Percentiles rank a stretch among this genome's conserved stretches.
Conservation (phyloP, 495 filamentous ascomycete species). For the Alectoria sarmentosa region DNA sequence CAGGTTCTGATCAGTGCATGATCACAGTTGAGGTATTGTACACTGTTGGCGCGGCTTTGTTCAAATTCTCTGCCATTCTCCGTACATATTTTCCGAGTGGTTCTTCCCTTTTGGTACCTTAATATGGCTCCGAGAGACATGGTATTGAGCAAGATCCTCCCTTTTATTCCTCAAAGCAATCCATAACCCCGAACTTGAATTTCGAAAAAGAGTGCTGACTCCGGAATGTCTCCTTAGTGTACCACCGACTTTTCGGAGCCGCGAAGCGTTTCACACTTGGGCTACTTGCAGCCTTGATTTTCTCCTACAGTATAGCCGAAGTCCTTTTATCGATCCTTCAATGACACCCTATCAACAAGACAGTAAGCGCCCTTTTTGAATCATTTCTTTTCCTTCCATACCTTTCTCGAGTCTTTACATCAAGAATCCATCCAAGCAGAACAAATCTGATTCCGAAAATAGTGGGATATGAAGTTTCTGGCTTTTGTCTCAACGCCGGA, state of each 20-base stretch:
- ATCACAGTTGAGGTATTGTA: not conserved
- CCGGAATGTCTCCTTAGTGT: not conserved
- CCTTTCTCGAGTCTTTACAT: not conserved
- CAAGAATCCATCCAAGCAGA: not conserved
- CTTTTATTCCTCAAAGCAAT: not conserved
- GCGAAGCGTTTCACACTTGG: not conserved
- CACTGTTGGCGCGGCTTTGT: not conserved
- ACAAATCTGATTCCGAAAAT: not conserved
- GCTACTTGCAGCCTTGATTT: not conserved
- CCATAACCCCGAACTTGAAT: not conserved
- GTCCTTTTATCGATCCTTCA: not conserved
- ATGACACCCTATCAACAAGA: not conserved
- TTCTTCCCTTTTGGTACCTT: not conserved
- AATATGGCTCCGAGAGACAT: not conserved
- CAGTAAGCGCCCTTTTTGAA: not conserved
- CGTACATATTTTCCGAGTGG: not conserved
- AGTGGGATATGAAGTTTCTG: not conserved
- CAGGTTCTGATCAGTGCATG: not conserved
- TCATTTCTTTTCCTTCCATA: not conserved
- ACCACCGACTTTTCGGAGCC: not conserved
- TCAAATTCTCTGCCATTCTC: not conserved
- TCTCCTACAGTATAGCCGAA: not conserved
- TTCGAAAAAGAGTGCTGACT: not conserved
- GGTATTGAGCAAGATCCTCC: not conserved
- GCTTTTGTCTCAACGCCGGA: not conserved